These are phyloP conservation scores for Boletellus ananiceps DNA, from an alignment of 768 basidiomycete species.

Conservation along the genomic window DNA sequence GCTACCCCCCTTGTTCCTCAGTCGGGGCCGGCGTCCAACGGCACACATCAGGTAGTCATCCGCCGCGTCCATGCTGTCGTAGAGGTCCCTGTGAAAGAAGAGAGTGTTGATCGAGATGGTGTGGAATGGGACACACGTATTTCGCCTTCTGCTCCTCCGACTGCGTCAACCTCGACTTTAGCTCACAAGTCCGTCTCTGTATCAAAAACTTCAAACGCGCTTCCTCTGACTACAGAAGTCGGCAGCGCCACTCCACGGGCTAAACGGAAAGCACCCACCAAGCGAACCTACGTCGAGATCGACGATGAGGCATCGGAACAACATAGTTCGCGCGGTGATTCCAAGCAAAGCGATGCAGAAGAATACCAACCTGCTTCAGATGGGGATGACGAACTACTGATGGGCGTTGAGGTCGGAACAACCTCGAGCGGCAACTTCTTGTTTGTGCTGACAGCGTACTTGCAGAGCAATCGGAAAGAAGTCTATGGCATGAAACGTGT, in stretches of 20 bases:
- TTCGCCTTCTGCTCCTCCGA: conserved; percentile 14
- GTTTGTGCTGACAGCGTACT: background rate
- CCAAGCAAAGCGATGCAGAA: conserved; percentile 9
- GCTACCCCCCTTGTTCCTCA: background rate
- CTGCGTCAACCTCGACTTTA: conserved; percentile 13
- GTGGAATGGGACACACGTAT: background rate
- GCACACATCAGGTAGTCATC: conserved; percentile 36
- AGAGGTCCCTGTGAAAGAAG: conserved; percentile 60
- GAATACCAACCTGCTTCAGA: conserved; percentile 28
- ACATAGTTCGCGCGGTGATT: conserved; percentile 10
- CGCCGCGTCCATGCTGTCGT: conserved; percentile 60
- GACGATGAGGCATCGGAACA: conserved; percentile 27
- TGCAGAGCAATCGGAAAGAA: conserved; percentile 41
- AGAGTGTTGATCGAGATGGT: conserved; percentile 46
- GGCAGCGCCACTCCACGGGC: conserved; percentile 10
- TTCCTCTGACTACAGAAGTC: background rate
- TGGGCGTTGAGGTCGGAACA: conserved; percentile 50
- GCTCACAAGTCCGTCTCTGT: conserved; percentile 1
- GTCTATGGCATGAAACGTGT: conserved; percentile 30
- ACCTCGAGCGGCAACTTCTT: conserved; percentile 1
- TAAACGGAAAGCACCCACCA: conserved; percentile 19
- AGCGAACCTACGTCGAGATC: conserved; percentile 30
- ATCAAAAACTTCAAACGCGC: conserved; percentile 11
- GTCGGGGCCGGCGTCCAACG: conserved; percentile 6
- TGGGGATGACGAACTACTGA: conserved; percentile 59